These are phyloP conservation scores for Curvularia hawaiiensis DNA, from an alignment of 2,329 filamentous ascomycete genomes.

Conservation along the genomic window DNA sequence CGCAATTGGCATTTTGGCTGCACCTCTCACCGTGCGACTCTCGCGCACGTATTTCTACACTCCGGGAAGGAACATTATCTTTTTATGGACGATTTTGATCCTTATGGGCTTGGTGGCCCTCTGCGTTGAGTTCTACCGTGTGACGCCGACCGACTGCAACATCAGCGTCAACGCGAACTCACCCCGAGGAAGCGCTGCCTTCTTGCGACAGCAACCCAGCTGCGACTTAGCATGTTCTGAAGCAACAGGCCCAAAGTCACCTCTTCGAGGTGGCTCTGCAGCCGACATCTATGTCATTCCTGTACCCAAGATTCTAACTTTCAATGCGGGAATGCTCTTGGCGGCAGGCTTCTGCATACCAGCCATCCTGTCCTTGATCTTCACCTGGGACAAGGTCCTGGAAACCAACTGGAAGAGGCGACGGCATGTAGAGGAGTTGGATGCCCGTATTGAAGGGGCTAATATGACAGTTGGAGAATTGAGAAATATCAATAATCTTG, in stretches of 20 bases:
- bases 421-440: conserved; percentile 42
- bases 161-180: conserved; percentile 47
- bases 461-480: conserved; percentile 60
- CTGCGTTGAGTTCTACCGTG: conserved; percentile 68
- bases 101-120: conserved; percentile 66
- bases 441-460: conserved; percentile 58
- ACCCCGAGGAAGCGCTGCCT: conserved; percentile 48
- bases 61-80: conserved; percentile 68
- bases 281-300: conserved; percentile 69
- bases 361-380: conserved; percentile 64
- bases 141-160: conserved; percentile 52
- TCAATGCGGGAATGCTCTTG: conserved; percentile 64
- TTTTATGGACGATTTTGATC: conserved; percentile 67
- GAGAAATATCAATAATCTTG: conserved; percentile 48
- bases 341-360: conserved; percentile 69
- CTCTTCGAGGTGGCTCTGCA: conserved; percentile 60
- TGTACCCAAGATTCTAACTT: conserved; percentile 60
- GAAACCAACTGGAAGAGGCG: conserved; percentile 64
- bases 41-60: conserved; percentile 69
- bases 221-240: conserved; percentile 59
- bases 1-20: conserved; percentile 68
- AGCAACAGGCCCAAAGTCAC: conserved; percentile 57
- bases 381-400: conserved; percentile 68
- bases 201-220: conserved; percentile 50
- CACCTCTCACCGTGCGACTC: conserved; percentile 65